phyloP scores from a whole-genome alignment of 2,329 filamentous ascomycete species.

The Colletotrichum nymphaeae region DNA sequence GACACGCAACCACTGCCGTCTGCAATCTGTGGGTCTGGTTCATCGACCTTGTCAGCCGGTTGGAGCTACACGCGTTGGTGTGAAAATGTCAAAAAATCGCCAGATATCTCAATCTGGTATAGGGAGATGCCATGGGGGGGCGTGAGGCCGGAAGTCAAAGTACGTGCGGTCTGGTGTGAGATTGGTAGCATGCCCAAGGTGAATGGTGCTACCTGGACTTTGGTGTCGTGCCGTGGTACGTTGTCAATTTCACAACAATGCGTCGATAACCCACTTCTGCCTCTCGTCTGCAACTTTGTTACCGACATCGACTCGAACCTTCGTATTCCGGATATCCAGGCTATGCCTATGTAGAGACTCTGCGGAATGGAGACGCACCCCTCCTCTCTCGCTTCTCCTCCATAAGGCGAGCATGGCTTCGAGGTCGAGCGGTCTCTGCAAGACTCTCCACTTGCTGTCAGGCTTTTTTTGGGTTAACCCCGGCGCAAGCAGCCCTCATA shows the following conservation, averaged over 20 bases:
- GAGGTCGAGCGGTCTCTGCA: slow-evolving; percentile 3
- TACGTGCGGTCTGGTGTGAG: neutral
- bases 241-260: neutral
- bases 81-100: neutral
- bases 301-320: slow-evolving; percentile 14
- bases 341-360: slow-evolving; percentile 2
- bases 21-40: neutral
- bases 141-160: neutral
- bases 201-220: neutral
- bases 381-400: slow-evolving; percentile 13
- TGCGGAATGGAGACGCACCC: slow-evolving; percentile 17
- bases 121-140: neutral
- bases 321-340: slow-evolving; percentile 19
- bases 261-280: slow-evolving; percentile 4
- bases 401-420: slow-evolving; percentile 20
- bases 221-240: neutral
- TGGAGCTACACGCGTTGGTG: neutral
- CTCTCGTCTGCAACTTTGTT: neutral
- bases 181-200: neutral
- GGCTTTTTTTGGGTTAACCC: slow-evolving; percentile 1
- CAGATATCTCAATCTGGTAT: neutral
- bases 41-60: neutral
- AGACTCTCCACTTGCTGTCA: slow-evolving; percentile 19
- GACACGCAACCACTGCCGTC: slow-evolving; percentile 9
- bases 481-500: neutral